Evolutionary conservation across 179 eudicot genomes (phyloP).

Genomic region (Patellifolia procumbens): DNA sequence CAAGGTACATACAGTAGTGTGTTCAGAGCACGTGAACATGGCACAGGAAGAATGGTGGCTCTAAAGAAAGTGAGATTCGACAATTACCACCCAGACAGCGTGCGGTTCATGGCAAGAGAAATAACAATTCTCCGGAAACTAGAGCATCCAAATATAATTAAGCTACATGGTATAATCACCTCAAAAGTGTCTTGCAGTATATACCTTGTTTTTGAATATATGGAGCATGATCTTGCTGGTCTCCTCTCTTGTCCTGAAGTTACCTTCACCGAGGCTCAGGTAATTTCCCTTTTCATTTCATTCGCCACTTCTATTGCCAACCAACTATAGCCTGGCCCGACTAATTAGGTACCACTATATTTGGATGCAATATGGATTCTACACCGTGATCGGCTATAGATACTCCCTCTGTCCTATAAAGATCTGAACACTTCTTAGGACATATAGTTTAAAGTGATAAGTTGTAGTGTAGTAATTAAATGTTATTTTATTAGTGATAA

Average conservation of each 20-base stretch:
- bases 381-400: too few species aligned
- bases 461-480: too few species aligned
- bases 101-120: constrained; percentile 80
- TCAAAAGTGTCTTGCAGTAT: constrained; percentile 58
- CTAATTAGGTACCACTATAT: too few species aligned
- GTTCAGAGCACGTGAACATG: constrained; percentile 61
- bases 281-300: constrained; percentile 12
- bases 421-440: too few species aligned
- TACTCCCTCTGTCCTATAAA: too few species aligned
- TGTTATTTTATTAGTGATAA: too few species aligned
- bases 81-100: constrained; percentile 74
- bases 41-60: constrained; percentile 63
- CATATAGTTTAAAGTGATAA: too few species aligned
- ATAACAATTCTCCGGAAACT: constrained; percentile 68
- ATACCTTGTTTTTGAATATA: constrained; percentile 75
- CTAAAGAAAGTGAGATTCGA: constrained; percentile 79
- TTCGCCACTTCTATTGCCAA: background rate
- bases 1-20: constrained; percentile 89
- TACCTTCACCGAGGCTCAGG: constrained; percentile 65
- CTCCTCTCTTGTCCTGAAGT: constrained; percentile 56
- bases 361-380: too few species aligned
- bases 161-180: constrained; percentile 66
- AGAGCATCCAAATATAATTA: constrained; percentile 75
- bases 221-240: constrained; percentile 88
- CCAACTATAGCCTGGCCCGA: background rate